Percentiles rank a stretch among this genome's conserved stretches.
These are phyloP conservation scores for Venturia carpophila DNA, from an alignment of 2,329 filamentous ascomycete species.

Conservation along the genomic window DNA sequence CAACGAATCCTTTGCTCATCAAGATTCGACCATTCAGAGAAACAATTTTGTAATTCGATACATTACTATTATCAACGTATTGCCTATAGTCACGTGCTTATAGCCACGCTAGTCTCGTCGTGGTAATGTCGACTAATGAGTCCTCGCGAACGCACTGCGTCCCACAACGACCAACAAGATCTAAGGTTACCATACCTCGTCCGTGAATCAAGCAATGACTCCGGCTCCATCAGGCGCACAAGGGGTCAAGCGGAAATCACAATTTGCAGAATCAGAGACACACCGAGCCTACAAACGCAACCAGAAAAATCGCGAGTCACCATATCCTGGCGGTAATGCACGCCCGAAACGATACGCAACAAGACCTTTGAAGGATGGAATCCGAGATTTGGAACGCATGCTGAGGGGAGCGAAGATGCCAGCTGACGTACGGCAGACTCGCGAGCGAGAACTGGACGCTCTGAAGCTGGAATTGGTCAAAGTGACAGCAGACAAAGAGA, in stretches of 20 bases:
- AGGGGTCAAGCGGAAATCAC: background rate
- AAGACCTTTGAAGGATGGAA: constrained; percentile 62
- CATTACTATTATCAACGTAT: no score
- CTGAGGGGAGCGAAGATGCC: constrained; percentile 56
- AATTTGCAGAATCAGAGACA: constrained; percentile 20
- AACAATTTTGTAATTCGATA: no score
- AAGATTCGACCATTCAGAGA: no score
- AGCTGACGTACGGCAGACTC: constrained; percentile 57
- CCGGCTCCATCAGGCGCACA: background rate
- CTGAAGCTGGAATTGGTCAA: constrained; percentile 57
- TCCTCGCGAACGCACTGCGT: no score
- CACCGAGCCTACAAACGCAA: constrained; percentile 21
- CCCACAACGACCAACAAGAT: no score
- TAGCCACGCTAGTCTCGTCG: no score
- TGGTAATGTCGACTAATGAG: no score
- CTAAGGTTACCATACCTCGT: background rate
- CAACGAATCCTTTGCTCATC: no score
- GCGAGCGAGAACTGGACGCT: constrained; percentile 63
- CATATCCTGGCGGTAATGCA: constrained; percentile 21
- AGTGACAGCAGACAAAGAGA: constrained; percentile 52
- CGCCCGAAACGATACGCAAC: constrained; percentile 34
- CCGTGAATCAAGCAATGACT: background rate
- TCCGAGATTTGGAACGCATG: constrained; percentile 60
- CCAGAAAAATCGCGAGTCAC: constrained; percentile 10
- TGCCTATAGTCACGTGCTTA: no score